Conservation (phyloP, 2,329 filamentous ascomycete genomes). For the Lojkania enalia region DNA sequence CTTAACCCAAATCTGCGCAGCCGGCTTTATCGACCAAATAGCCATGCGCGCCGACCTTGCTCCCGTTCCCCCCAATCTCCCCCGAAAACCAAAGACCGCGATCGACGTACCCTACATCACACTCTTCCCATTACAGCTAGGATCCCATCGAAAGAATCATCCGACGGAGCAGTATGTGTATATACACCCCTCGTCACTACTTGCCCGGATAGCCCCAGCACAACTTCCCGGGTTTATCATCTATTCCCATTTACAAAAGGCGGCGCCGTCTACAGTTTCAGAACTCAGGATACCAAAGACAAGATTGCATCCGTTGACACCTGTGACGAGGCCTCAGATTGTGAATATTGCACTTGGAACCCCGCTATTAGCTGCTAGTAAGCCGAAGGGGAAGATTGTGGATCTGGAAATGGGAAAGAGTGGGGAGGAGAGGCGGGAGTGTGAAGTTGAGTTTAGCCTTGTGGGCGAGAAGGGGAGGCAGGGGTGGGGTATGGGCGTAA, state of each 20-base stretch:
- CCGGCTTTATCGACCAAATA: constrained; percentile 92
- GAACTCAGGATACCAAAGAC: constrained; percentile 59
- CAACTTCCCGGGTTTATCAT: constrained; percentile 81
- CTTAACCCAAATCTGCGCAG: constrained; percentile 87
- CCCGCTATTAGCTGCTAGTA: constrained; percentile 79
- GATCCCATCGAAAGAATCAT: constrained; percentile 40
- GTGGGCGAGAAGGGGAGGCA: constrained; percentile 67
- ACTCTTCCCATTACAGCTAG: constrained; percentile 67
- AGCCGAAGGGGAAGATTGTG: constrained; percentile 82
- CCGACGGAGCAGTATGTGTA: constrained; percentile 72
- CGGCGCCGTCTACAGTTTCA: constrained; percentile 51
- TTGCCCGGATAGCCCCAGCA: constrained; percentile 60
- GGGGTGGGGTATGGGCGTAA: constrained; percentile 85
- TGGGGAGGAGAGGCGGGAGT: constrained; percentile 64
- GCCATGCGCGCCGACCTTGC: constrained; percentile 89
- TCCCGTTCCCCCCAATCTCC: constrained; percentile 60
- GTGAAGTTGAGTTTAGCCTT: constrained; percentile 80
- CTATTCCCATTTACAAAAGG: constrained; percentile 81
- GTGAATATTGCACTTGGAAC: constrained; percentile 81
- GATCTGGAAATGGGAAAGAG: constrained; percentile 45
- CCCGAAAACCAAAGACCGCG: constrained; percentile 74
- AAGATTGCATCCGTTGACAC: constrained; percentile 84
- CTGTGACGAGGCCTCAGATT: constrained; percentile 75
- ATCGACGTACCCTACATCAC: constrained; percentile 93
- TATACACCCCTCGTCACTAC: constrained; percentile 81